phyloP scores from a whole-genome alignment of 768 basidiomycete species.

The Leucosporidium scottii region DNA sequence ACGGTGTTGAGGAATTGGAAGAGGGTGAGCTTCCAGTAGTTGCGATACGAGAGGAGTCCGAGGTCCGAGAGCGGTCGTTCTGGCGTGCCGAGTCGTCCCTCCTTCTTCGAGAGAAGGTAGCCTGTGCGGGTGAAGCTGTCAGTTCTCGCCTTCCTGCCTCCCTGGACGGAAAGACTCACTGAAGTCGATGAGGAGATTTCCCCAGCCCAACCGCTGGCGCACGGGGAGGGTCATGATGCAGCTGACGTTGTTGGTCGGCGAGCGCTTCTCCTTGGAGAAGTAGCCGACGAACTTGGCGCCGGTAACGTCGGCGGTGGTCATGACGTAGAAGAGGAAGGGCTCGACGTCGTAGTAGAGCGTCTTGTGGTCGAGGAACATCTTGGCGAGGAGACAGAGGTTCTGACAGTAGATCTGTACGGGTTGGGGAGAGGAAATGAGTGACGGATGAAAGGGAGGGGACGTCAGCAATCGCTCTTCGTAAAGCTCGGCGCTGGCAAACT shows the following conservation, averaged over 20 bases:
- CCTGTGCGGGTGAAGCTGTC: slow-evolving; percentile 49
- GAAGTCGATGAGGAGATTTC: slow-evolving; percentile 93
- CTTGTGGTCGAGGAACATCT: slow-evolving; percentile 99
- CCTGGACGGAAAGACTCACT: slow-evolving; percentile 54
- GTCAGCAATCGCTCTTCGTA: neutral
- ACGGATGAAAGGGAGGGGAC: neutral
- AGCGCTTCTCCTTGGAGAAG: slow-evolving; percentile 97
- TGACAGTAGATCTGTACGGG: slow-evolving; percentile 98
- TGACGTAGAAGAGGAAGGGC: slow-evolving; percentile 97
- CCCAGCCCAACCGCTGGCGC: slow-evolving; percentile 91
- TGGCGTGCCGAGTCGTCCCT: slow-evolving; percentile 79
- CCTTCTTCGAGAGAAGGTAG: slow-evolving; percentile 92
- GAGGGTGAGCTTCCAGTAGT: slow-evolving; percentile 84
- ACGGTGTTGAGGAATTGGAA: slow-evolving; percentile 68
- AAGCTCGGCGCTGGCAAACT: slow-evolving; percentile 34
- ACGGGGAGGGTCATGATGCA: slow-evolving; percentile 99
- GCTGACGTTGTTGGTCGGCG: slow-evolving; percentile 91
- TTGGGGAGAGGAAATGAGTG: neutral
- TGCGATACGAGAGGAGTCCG: slow-evolving; percentile 87
- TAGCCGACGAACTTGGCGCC: slow-evolving; percentile 96
- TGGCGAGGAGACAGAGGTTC: slow-evolving; percentile 91
- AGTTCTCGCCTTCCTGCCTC: neutral
- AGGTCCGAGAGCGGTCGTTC: slow-evolving; percentile 92
- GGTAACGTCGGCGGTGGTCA: slow-evolving; percentile 71
- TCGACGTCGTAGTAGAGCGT: slow-evolving; percentile 99